Evolutionary conservation across 148 eudicot genomes (phyloP), one percentile per base, ranked within the genome.

Genomic region (Heliosperma pusillum): DNA sequence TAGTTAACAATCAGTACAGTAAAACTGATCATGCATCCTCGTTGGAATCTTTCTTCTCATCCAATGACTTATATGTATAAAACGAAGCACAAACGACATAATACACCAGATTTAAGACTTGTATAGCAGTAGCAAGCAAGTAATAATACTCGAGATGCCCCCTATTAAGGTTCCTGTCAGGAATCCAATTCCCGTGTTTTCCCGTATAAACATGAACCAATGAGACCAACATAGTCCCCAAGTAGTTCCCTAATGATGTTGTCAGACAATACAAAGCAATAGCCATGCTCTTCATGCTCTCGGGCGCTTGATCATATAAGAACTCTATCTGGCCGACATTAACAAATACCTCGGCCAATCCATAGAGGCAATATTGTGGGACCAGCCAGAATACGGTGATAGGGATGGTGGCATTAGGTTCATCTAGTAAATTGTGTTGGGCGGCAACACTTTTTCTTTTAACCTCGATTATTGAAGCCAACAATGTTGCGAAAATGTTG

Each of bases 281-380:
- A 0, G 96, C 97, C 0, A 92, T 85, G 71, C 97, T 94, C 64
- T 87, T 80, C 98, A 94, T 91, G 82, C 98, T 94, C 84, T 91
- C 97, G 0, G 96, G 98, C 8, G 96, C 87, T 72, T 94, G 97
- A 53, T 91, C 93, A 8, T 91, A 91, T 76, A 87, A 87, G 47
- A 94, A 94, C 85, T 94, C 98, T 1, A 91, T 69, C 69, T 91
- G 96, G 0, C 93, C 98, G 0, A 94, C 91, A 10, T 92, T 85
- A 92, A 85, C 85, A 74, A 94, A 94, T 0, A 96, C 93, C 74
- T 94, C 97, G 2, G 97, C 97, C 40, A 91, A 17, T 2, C 98
- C 98, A 62, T 94, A 96, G 11, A 91, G 82, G 56, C 84, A 63
- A 30, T 88, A 91, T 65, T 88, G 98, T 1, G 96, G 97, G 25